Base-by-base conservation (phyloP, 2,329 filamentous ascomycete species). In the Alternaria sp. region DNA sequence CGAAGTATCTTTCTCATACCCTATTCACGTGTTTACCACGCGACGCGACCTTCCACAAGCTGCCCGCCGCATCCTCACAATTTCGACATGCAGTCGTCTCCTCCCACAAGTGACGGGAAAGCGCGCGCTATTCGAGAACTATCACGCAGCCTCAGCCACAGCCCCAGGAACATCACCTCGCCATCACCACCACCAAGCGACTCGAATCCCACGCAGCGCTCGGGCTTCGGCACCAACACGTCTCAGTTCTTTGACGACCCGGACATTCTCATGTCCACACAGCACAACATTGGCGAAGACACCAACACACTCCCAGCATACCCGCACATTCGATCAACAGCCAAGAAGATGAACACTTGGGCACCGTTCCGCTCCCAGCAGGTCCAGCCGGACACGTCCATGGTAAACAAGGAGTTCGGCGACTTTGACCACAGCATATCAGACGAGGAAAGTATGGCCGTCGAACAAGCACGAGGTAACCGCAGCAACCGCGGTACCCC, bases 381-480 rank as follows among this genome's bases (percentile, higher is more conserved):
- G 21, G 68, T 70, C 19, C 70, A 75, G 49, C 73, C 72, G 3
- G 74, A 80, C 55, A 81, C 78, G 6, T 81, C 79, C 13, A 77
- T 80, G 72, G 73, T 81, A 23, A 76, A 77, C 65, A 80, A 77
- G 50, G 71, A 80, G 36, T 81, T 82, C 50, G 67, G 69, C 30
- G 79, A 81, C 64, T 81, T 81, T 61, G 77, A 80, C 28, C 82
- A 84, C 17, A 78, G 79, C 59, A 59, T 74, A 11, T 76, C 77
- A 5, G 78, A 81, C 12, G 81, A 85, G 44, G 81, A 84, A 53
- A 82, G 81, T 55, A 80, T 85, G 62, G 88, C 86, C 3, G 81
- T 90, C 59, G 88, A 90, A 71, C 74, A 87, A 30, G 87, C 85
- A 49, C 83, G 88, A 58, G 74, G 79, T 21, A 81, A 81, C 63